phyloP scores from a whole-genome alignment of 345 rosid genomes.

The Aegle marmelos region DNA sequence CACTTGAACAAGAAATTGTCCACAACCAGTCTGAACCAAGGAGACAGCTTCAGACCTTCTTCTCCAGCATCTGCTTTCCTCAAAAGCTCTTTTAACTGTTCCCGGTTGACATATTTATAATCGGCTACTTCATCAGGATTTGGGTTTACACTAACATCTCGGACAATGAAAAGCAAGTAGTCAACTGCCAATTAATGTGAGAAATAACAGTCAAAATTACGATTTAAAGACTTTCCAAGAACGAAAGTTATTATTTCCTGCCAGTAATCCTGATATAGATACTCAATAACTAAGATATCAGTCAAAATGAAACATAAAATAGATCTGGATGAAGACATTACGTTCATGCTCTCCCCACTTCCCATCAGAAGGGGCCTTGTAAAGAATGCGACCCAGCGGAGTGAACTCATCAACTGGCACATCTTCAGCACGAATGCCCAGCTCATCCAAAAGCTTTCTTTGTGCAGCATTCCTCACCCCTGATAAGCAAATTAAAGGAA shows the following conservation, averaged over 20 bases:
- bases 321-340: conserved; percentile 26
- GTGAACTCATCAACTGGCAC: conserved; percentile 84
- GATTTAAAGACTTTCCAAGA: not conserved
- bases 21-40: conserved; percentile 94
- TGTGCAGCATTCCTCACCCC: conserved; percentile 98
- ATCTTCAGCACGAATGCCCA: conserved; percentile 89
- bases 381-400: conserved; percentile 73
- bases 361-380: conserved; percentile 98
- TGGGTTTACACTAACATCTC: conserved; percentile 65
- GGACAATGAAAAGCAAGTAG: conserved; percentile 78
- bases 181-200: conserved; percentile 60
- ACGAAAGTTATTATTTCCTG: not conserved
- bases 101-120: conserved; percentile 70
- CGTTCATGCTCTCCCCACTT: conserved; percentile 99
- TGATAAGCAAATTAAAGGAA: conserved; percentile 22
- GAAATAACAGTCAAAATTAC: not conserved
- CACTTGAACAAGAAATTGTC: conserved; percentile 91
- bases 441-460: conserved; percentile 95
- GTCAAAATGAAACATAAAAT: not conserved
- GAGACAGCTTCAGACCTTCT: conserved; percentile 76
- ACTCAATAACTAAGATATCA: not conserved
- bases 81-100: conserved; percentile 72
- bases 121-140: conserved; percentile 94
- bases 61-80: conserved; percentile 89
- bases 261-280: not conserved